phyloP scores from a whole-genome alignment of 139 green algal species.

The Coelastrella sp. region DNA sequence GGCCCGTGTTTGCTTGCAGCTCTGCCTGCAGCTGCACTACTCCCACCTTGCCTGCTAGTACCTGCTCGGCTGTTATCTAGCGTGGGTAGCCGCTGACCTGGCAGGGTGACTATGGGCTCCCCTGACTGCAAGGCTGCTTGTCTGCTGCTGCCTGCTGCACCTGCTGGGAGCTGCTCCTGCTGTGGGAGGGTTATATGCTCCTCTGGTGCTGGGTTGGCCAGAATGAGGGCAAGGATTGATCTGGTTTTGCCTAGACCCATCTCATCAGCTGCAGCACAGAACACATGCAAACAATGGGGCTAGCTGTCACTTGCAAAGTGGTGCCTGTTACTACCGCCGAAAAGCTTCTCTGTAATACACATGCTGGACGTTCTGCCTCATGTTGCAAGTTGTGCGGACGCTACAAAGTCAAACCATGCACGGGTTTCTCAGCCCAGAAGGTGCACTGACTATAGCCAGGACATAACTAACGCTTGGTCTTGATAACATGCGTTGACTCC shows the following conservation, averaged over 20 bases:
- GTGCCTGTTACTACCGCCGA: too few species aligned
- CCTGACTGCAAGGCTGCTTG: neutral
- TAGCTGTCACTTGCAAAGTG: too few species aligned
- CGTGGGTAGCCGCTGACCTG: constrained; percentile 11
- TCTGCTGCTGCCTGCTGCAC: neutral
- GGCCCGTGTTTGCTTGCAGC: neutral
- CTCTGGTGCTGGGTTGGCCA: constrained; percentile 24
- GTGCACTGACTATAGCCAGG: neutral
- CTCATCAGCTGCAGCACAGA: constrained; percentile 13
- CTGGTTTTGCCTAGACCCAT: constrained; percentile 31
- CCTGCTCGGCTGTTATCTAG: neutral
- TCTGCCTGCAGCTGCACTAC: neutral
- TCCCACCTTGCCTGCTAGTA: neutral
- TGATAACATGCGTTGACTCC: too few species aligned
- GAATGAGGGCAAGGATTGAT: neutral
- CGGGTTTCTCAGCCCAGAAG: too few species aligned
- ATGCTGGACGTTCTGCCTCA: too few species aligned
- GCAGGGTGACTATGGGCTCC: neutral
- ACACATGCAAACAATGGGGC: neutral
- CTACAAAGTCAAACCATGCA: too few species aligned
- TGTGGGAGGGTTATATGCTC: neutral
- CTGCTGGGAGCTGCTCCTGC: constrained; percentile 15
- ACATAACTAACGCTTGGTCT: neutral
- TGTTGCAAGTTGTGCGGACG: too few species aligned
- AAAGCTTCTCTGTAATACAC: too few species aligned